Conservation (phyloP, 1,284 basidiomycete species). For the Ustilago nuda region DNA sequence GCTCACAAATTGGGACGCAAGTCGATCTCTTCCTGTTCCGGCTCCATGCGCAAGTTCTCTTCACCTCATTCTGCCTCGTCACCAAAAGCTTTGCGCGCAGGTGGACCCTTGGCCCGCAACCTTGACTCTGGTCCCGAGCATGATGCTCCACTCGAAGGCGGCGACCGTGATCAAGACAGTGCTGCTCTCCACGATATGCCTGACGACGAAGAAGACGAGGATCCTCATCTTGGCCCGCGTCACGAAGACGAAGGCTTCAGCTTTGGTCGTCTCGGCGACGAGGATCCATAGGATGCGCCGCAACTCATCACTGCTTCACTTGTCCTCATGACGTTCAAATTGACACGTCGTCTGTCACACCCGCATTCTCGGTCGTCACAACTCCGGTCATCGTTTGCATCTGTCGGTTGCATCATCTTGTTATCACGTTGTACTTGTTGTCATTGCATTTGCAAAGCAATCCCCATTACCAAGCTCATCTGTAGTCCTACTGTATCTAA, state of each 20-base stretch:
- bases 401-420: background rate
- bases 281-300: constrained; percentile 19
- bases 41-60: constrained; percentile 42
- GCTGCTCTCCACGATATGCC: constrained; percentile 18
- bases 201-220: constrained; percentile 31
- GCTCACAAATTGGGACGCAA: constrained; percentile 47
- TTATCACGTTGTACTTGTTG: background rate
- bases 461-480: background rate
- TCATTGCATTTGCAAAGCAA: constrained; percentile 11
- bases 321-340: background rate
- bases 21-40: constrained; percentile 50
- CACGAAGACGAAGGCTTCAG: constrained; percentile 40
- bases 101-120: constrained; percentile 38
- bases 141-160: constrained; percentile 41
- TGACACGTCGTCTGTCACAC: background rate
- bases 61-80: constrained; percentile 34
- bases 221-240: constrained; percentile 33
- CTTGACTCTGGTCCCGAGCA: constrained; percentile 31
- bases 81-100: constrained; percentile 31
- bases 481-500: background rate
- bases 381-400: background rate
- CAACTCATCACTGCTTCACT: background rate
- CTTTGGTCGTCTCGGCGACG: constrained; percentile 36
- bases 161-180: constrained; percentile 41
- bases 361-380: too few relatives aligned